Conservation (phyloP, 768 basidiomycete species). For the Pisolithus marmoratus region DNA sequence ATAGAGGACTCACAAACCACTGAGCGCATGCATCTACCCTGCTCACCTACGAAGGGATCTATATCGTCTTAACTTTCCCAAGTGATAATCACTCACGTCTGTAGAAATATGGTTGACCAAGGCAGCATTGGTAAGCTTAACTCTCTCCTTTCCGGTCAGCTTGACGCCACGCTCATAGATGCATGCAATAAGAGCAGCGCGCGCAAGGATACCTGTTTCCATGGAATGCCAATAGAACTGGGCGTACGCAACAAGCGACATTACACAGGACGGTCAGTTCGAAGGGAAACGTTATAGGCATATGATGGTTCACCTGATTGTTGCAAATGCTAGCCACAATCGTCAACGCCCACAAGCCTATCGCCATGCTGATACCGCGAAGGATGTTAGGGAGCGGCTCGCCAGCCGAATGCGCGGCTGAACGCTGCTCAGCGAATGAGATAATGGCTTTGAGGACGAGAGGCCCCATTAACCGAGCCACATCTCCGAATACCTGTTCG, state of each 20-base stretch:
- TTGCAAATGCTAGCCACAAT: constrained; percentile 50
- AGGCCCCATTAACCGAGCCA: constrained; percentile 56
- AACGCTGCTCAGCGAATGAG: constrained; percentile 48
- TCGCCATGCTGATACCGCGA: constrained; percentile 52
- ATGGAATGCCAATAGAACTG: constrained; percentile 72
- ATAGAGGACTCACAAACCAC: constrained; percentile 55
- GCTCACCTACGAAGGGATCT: constrained; percentile 36
- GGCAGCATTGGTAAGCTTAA: constrained; percentile 53
- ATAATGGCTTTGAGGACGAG: constrained; percentile 59
- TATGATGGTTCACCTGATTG: constrained; percentile 44
- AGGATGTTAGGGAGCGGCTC: constrained; percentile 38
- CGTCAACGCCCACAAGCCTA: constrained; percentile 46
- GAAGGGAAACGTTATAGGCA: neutral
- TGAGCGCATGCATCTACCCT: constrained; percentile 58
- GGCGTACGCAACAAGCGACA: neutral
- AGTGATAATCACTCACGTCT: constrained; percentile 41
- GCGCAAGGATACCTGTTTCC: constrained; percentile 57
- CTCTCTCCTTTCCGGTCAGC: constrained; percentile 61
- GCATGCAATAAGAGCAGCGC: constrained; percentile 61
- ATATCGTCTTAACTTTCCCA: neutral
- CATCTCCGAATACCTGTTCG: constrained; percentile 53
- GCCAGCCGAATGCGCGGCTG: constrained; percentile 33
- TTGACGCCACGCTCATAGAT: constrained; percentile 66
- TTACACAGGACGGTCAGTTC: neutral
- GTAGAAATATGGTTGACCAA: constrained; percentile 60